Base-by-base conservation (phyloP, 1,139 yeast species). In the Geotrichum carabidarum region DNA sequence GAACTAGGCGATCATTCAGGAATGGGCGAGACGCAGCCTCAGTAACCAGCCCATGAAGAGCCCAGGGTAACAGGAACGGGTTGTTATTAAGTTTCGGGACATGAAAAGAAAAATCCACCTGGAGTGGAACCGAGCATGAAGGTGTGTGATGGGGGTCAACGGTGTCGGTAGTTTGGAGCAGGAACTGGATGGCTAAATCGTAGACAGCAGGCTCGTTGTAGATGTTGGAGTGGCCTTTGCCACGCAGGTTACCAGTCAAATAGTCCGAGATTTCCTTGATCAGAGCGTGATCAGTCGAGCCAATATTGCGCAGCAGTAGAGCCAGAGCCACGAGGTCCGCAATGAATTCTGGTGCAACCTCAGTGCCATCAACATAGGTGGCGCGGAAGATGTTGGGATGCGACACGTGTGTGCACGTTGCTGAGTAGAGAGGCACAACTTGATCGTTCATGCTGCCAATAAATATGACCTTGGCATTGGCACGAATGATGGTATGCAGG, bases 351-450 rank as follows among this genome's bases (percentile, higher is more conserved):
- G 83, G 83, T 0, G 80, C 75, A 15, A 74, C 73, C 34, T 75
- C 75, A 45, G 73, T 75, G 53, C 82, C 84, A 67, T 93, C 98
- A 45, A 93, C 82, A 66, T 89, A 93, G 37, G 93, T 90, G 0
- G 96, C 95, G 53, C 96, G 77, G 66, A 83, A 90, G 37, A 93
- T 81, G 68, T 89, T 87, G 1, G 99, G 98, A 71, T 93, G 99
- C 63, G 80, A 79, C 0, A 87, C 77, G 70, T 89, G 95, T 1
- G 84, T 77, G 44, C 96, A 90, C 9, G 85, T 77, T 0, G 97
- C 86, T 0, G 97, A 89, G 68, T 91, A 93, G 18, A 93, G 71
- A 1, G 99, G 98, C 1, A 93, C 96, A 60, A 93, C 70, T 68
- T 89, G 98, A 68, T 93, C 99, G 66, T 90, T 89, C 34, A 90